Evolutionary conservation across 768 basidiomycete genomes (phyloP).

Genomic region (Tephrocybe sp.): DNA sequence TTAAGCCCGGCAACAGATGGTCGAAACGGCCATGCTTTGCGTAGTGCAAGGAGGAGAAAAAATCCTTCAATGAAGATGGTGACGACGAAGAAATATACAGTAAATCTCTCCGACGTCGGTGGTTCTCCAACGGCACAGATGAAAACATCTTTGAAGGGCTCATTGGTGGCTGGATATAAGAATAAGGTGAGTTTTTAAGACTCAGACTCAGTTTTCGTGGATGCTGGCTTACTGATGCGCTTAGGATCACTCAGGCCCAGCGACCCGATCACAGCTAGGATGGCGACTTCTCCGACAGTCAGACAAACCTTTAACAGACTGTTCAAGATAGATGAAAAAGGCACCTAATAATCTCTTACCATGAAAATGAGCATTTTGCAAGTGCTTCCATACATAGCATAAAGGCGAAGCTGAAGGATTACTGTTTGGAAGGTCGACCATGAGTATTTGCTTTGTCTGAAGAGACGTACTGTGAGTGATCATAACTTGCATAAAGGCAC

Average conservation of each 20-base stretch:
- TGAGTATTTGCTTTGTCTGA: background rate
- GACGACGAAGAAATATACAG: constrained; percentile 24
- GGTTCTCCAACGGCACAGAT: constrained; percentile 32
- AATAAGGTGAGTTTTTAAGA: background rate
- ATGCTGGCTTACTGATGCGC: constrained; percentile 18
- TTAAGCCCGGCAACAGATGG: constrained; percentile 10
- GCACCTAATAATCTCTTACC: constrained; percentile 8
- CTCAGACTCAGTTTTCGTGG: background rate
- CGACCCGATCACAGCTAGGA: constrained; percentile 19
- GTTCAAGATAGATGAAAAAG: background rate
- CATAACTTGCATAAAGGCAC: constrained; percentile 26
- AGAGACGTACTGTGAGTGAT: constrained; percentile 26
- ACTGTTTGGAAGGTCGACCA: constrained; percentile 15
- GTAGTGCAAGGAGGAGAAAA: constrained; percentile 24
- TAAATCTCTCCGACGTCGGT: constrained; percentile 21
- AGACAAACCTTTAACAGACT: constrained; percentile 15
- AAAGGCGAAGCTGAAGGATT: constrained; percentile 27
- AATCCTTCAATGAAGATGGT: constrained; percentile 23
- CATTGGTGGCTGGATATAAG: constrained; percentile 29
- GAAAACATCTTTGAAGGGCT: constrained; percentile 26
- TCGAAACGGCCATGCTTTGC: constrained; percentile 25
- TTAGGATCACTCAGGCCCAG: constrained; percentile 21
- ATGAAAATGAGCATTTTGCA: constrained; percentile 19
- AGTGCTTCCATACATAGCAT: constrained; percentile 26
- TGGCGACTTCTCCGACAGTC: constrained; percentile 15